Base-by-base conservation (phyloP, 2,329 filamentous ascomycete species). In the Aspergillus uvarum region DNA sequence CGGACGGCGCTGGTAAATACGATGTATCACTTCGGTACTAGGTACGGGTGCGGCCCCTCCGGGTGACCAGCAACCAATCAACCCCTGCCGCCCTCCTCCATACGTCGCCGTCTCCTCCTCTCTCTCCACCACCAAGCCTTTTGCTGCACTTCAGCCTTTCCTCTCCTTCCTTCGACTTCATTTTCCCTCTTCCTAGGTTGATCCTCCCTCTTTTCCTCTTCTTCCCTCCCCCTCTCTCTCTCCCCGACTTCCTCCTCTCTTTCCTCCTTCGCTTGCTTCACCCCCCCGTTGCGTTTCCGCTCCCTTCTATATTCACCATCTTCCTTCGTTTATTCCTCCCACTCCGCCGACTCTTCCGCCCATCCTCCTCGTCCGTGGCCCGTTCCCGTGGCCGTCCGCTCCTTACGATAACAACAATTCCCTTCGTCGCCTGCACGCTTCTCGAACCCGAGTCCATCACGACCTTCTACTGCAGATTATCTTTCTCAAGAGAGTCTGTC, bases 361-460 rank as follows among this genome's bases (percentile, higher is more conserved):
- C 26, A 51, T 32, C 52, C 59, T 32, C 52, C 59, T 50, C 59
- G 3, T 56, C 52, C 58, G 31, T 68, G 71, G 70, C 67, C 71
- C 67, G 58, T 65, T 54, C 59, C 70, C 64, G 71, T 74, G 73
- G 73, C 72, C 73, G 73, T 76, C 73, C 73, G 71, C 69, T 76
- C 73, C 68, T 76, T 76, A 74, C 54, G 14, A 44, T 44, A 58
- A 59, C 54, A 59, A 54, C 51, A 53, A 50, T 56, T 42, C 55
- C 52, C 44, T 55, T 55, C 32, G 51, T 54, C 59, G 55, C 52
- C 52, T 54, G 59, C 49, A 53, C 56, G 56, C 58, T 59, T 51
- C 35, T 51, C 55, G 24, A 57, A 61, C 47, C 22, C 44, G 49
- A 48, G 54, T 58, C 58, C 8, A 51, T 35, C 44, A 53, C 55